Base-by-base conservation (phyloP, 495 filamentous ascomycete species). In the Penicillium egyptiacum region DNA sequence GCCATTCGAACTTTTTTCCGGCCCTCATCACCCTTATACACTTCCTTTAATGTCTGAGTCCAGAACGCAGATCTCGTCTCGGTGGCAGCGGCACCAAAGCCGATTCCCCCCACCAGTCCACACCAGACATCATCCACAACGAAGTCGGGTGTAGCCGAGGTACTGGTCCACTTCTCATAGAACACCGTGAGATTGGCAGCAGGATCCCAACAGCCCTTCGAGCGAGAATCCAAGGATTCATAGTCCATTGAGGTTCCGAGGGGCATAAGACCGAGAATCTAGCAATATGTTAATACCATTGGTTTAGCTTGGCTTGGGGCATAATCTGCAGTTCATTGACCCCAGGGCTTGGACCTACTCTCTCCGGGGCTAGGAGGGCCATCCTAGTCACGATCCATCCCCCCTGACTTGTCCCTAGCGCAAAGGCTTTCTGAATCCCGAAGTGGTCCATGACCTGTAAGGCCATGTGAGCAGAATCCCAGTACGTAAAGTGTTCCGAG, bases 241-340 rank as follows among this genome's bases (percentile, higher is more conserved):
- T 69, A 79, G 66, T 88, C 85, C 70, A 89, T 75, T 4, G 84
- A 86, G 5, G 85, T 86, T 12, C 83, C 86, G 0, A 88, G 71
- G 1, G 78, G 75, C 25, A 89, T 63, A 19, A 89, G 70, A 17
- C 86, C 86, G 14, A 74, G 64, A 40, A 88, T 85, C 80, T 81
- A 56, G 44, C 9, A 25, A 31, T 23, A 31, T 22, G 14, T 52
- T 40, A 52, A 52, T 52, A 17, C n/a, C 2, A 39, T 39, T n/a
- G n/a, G 14, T 17, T n/a, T 8, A n/a, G 16, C 7, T 39, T 39
- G 35, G 16, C 35, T 39, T 39, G 35, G 6, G 30, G 35, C 6
- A 17, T 17, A 39, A 39, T 9, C 35, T 17, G n/a, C 16, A 39
- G 35, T 39, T 17, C 16, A 17, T 39, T n/a, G 7, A 20, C 30